Evolutionary conservation across 345 rosid species (phyloP), one percentile per base, ranked within the genome.

Genomic region (Lagerstroemia speciosa): DNA sequence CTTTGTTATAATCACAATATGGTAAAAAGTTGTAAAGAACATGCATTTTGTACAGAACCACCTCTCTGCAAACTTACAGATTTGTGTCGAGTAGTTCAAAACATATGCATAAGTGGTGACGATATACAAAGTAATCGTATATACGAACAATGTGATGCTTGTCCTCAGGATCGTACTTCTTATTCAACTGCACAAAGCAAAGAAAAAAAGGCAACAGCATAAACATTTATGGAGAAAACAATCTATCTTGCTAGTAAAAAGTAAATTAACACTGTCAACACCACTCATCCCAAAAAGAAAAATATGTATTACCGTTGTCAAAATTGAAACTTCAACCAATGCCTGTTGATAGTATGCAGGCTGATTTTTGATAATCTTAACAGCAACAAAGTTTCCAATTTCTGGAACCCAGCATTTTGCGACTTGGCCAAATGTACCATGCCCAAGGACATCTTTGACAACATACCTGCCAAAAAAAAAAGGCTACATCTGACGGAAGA

Each of bases 71-170:
- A 66, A 73, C 98, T 89, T 85, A 94, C 99, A 94, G 80, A 83
- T 94, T 94, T 73, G 91, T 84, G 83, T 91, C 95, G 40, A 94
- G 98, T 67, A 94, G 83, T 78, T 94, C 99, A 76, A 94, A 94
- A 82, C 92, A 86, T 76, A 91, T 94, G 83, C 98, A 94, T 77
- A 94, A 81, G 73, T 94, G 99, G 41, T 85, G 83, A 50, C 83
- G 96, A 81, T 79, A 72, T 68, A 88, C 84, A 81, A 94, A 94
- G 86, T 82, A 87, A 78, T 94, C 99, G 73, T 89, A 87, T 66
- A 91, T 89, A 71, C 98, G 97, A 80, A 94, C 99, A 68, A 94
- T 89, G 80, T 94, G 99, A 87, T 88, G 87, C 84, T 91, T 91
- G 76, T 94, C 99, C 75, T 89, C 98, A 5, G 93, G 99, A 83